These are phyloP conservation scores for Dioscorea cayenensis DNA, from an alignment of 116 monocot species.

Conservation along the genomic window DNA sequence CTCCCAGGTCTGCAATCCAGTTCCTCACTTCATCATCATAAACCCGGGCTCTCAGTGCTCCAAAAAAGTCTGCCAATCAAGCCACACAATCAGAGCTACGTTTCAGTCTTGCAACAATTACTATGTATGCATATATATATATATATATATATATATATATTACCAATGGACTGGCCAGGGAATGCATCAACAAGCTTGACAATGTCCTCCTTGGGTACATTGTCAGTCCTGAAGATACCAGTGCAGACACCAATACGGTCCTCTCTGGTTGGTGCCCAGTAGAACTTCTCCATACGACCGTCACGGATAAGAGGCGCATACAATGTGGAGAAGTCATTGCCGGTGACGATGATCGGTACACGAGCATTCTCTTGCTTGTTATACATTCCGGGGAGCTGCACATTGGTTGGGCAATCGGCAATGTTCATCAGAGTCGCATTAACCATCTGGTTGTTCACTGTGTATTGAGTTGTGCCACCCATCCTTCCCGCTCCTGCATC, in stretches of 20 bases:
- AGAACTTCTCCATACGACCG: conserved; percentile 99
- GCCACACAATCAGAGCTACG: no score
- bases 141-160: conserved; percentile 4
- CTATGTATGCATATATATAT: no score
- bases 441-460: conserved; percentile 99
- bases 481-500: conserved; percentile 89
- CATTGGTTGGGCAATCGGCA: conserved; percentile 88
- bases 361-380: conserved; percentile 95
- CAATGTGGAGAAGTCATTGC: conserved; percentile 95
- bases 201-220: conserved; percentile 41
- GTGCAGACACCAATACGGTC: conserved; percentile 81
- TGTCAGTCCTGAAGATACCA: conserved; percentile 87
- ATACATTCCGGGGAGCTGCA: conserved; percentile 97
- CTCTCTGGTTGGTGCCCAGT: conserved; percentile 97
- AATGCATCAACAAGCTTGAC: conserved; percentile 83
- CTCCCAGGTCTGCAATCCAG: conserved; percentile 54
- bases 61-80: conserved; percentile 72
- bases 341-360: conserved; percentile 90
- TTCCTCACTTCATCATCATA: conserved; percentile 95
- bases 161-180: conserved; percentile 97
- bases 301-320: conserved; percentile 97
- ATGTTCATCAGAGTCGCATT: conserved; percentile 99
- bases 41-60: conserved; percentile 82
- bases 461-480: conserved; percentile 96
- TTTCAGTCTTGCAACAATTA: no score